Evolutionary conservation across 148 eudicot genomes (phyloP), one percentile per base, ranked within the genome.

Genomic region (Fallopia convolvulus): DNA sequence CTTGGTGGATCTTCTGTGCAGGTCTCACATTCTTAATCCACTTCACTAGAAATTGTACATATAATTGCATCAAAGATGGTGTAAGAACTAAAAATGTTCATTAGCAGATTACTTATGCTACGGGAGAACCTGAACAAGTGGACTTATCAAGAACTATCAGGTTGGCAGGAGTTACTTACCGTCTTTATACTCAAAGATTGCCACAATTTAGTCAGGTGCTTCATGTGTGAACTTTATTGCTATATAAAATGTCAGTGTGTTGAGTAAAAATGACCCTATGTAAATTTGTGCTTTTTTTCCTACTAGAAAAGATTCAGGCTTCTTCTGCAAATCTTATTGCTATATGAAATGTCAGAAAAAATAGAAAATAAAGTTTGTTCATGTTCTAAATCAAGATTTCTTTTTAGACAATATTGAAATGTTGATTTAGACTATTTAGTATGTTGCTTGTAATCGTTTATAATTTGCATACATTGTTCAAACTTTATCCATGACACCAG

Each of bases 1-100:
- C 81, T 87, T 74, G 87, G 86, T 76, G 85, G 87, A 81, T 76
- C 89, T 56, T 77, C 86, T 79, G 74, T 83, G 83, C 89, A 87
- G 89, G 89, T 87, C 70, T 55, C 76, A 6, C 23, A 61, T 5
- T 60, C 15, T 46, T 42, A n/a, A 66, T 8, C 50, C 56, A 30
- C 20, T 21, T 68, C 23, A 15, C 20, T 12, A 23, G 20, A 26
- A 36, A 5, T 8, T 70, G 13, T 71, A 74, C 10, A 36, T 39
- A 13, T 6, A 68, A 30, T 39, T 65, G 41, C 40, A 5, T 65
- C 11, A 32, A 65, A 32, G 72, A 17, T 68, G 10, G 44, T 15
- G 46, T 68, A 68, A 36, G 21, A 39, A 0, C 15, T 21, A 46
- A 3, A 42, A 48, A 21, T 42, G 36, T 77, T 6, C 63, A 14